A percentile compares a stretch with the other conserved stretches of the same genome.
These are phyloP conservation scores for Tulasnella calospora DNA, from an alignment of 768 basidiomycete species.

Conservation along the genomic window DNA sequence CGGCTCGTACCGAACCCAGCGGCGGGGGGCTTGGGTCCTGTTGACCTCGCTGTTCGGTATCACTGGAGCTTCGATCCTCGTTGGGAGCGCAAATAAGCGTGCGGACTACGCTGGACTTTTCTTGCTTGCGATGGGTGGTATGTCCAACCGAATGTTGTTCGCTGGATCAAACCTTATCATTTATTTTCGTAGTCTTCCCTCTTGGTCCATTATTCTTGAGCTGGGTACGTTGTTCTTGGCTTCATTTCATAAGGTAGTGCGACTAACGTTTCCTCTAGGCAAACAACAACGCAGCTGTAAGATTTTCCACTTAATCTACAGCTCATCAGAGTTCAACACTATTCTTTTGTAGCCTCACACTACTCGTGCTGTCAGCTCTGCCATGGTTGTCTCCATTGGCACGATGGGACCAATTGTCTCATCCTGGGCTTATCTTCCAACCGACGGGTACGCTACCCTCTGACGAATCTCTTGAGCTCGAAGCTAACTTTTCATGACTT, in stretches of 20 bases:
- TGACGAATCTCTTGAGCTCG: not conserved
- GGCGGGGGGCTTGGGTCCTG: constrained; percentile 23
- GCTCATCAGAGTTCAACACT: not conserved
- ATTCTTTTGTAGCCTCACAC: constrained; percentile 14
- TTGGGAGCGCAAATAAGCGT: constrained; percentile 6
- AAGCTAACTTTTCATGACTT: not conserved
- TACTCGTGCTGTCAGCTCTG: constrained; percentile 23
- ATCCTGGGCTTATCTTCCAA: constrained; percentile 23
- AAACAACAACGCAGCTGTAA: constrained; percentile 23
- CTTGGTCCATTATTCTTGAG: constrained; percentile 21
- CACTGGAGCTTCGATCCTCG: constrained; percentile 17
- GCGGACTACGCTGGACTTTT: constrained; percentile 22
- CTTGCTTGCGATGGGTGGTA: constrained; percentile 21
- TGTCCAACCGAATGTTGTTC: not conserved
- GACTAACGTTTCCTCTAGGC: not conserved
- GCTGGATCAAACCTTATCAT: not conserved
- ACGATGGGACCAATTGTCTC: constrained; percentile 22
- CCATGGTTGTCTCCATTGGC: constrained; percentile 24
- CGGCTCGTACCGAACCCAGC: constrained; percentile 16
- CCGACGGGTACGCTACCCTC: constrained; percentile 6
- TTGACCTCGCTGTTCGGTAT: constrained; percentile 9
- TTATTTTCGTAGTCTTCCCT: constrained; percentile 9
- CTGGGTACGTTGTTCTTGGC: not conserved
- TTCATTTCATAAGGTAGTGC: not conserved
- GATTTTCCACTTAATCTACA: not conserved